Conservation (phyloP, 2,329 filamentous ascomycete species). For the Talaromyces sp. region DNA sequence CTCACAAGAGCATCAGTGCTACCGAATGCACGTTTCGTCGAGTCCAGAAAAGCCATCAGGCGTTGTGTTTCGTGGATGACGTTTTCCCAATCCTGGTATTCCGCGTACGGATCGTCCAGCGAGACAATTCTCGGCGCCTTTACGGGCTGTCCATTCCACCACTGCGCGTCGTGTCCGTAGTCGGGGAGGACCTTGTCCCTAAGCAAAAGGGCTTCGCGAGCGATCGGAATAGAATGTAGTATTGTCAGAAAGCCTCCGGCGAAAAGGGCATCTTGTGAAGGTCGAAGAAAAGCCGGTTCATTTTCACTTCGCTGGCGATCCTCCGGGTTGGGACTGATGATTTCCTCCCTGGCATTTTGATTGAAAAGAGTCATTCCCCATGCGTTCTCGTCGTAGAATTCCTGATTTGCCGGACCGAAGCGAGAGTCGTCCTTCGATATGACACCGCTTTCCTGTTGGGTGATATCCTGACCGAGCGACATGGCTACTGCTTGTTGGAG, state of each 20-base stretch:
- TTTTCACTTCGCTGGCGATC: slow-evolving; percentile 43
- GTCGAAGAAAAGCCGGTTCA: slow-evolving; percentile 54
- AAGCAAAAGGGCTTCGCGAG: slow-evolving; percentile 51
- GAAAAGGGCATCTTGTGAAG: slow-evolving; percentile 47
- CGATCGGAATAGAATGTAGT: slow-evolving; percentile 55
- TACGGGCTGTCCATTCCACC: slow-evolving; percentile 57
- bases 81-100: slow-evolving; percentile 35
- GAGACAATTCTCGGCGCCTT: slow-evolving; percentile 47
- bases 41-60: slow-evolving; percentile 56
- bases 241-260: slow-evolving; percentile 56
- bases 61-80: slow-evolving; percentile 55
- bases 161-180: slow-evolving; percentile 53
- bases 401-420: slow-evolving; percentile 51
- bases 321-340: slow-evolving; percentile 48
- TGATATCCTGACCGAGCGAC: slow-evolving; percentile 37
- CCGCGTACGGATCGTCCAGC: slow-evolving; percentile 27
- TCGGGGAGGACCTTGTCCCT: slow-evolving; percentile 39
- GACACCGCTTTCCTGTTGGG: slow-evolving; percentile 52
- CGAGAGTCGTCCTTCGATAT: slow-evolving; percentile 32
- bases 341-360: slow-evolving; percentile 45
- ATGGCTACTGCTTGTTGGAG: slow-evolving; percentile 42
- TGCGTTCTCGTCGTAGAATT: slow-evolving; percentile 46
- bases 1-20: slow-evolving; percentile 47
- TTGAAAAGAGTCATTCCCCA: slow-evolving; percentile 53
- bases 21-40: slow-evolving; percentile 53